Evolutionary conservation across 345 rosid genomes (phyloP).

Genomic region (Trapa incisa): DNA sequence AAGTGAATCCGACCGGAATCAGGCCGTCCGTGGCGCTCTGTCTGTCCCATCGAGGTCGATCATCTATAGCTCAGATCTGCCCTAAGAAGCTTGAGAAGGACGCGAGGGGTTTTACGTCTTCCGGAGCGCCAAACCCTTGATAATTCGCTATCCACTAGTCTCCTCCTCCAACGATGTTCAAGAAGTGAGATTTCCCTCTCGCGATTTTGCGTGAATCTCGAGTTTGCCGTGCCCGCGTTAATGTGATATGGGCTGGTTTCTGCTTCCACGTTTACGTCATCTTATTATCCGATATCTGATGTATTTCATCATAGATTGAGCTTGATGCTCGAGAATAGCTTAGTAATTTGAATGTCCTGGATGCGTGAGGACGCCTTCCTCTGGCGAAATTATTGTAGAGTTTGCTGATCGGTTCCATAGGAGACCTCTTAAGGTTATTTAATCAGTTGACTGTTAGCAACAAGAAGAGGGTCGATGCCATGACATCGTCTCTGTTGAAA

Average conservation of each 20-base stretch:
- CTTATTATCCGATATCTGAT: not conserved
- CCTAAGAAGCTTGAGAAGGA: no score
- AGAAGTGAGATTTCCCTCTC: conserved; percentile 21
- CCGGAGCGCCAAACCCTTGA: no score
- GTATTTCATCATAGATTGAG: not conserved
- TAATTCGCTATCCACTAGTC: no score
- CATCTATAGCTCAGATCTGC: no score
- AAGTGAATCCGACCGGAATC: no score
- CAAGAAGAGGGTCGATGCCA: not conserved
- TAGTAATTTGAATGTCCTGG: not conserved
- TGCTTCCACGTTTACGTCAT: not conserved
- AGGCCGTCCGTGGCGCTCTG: no score
- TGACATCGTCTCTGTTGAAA: not conserved
- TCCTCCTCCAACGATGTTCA: conserved; percentile 24
- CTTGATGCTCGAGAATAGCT: not conserved
- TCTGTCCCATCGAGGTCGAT: no score
- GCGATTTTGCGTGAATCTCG: not conserved
- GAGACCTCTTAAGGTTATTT: not conserved
- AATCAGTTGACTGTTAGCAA: not conserved
- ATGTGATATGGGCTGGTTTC: not conserved
- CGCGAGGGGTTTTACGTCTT: no score
- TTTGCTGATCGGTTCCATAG: not conserved
- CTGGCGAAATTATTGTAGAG: not conserved
- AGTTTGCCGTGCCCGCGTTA: not conserved
- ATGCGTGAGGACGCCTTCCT: not conserved